A percentile compares a stretch with the other conserved stretches of the same genome.
These are phyloP conservation scores for Penicillium sp. DNA, from an alignment of 2,329 filamentous ascomycete genomes.

Conservation along the genomic window DNA sequence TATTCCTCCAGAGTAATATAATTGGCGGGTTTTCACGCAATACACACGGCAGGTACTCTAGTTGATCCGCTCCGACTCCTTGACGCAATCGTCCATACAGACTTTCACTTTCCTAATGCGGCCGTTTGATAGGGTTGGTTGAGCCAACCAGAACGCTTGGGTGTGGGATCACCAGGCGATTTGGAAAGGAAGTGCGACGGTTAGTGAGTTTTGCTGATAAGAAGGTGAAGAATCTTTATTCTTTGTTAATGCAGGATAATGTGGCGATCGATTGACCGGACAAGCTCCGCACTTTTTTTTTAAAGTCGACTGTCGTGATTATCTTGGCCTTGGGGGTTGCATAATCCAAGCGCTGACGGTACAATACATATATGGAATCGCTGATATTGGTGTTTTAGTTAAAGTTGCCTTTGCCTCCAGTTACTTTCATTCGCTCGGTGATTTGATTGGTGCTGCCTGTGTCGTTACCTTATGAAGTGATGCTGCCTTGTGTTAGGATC, in stretches of 20 bases:
- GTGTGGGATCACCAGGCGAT: background rate
- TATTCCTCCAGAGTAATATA: fast-evolving
- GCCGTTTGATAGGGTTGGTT: background rate
- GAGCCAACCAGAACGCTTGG: slow-evolving; percentile 1
- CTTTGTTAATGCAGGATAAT: background rate
- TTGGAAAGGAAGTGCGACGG: background rate
- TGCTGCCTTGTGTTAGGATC: background rate
- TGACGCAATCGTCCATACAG: slow-evolving; percentile 23
- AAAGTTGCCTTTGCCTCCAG: too few relatives aligned
- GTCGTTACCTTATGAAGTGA: background rate
- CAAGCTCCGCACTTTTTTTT: background rate
- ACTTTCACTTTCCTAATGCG: slow-evolving; percentile 18
- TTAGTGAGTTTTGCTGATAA: background rate
- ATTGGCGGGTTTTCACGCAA: too few relatives aligned
- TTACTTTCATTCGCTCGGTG: too few relatives aligned
- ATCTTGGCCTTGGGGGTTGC: background rate
- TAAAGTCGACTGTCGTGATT: background rate
- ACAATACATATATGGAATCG: too few relatives aligned
- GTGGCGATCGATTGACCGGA: background rate
- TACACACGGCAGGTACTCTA: background rate
- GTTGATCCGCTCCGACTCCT: slow-evolving; percentile 18
- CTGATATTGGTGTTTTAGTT: too few relatives aligned
- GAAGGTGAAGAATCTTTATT: background rate
- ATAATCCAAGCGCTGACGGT: too few relatives aligned
- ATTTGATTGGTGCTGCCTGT: background rate